Evolutionary conservation across 2,329 filamentous ascomycete genomes (phyloP).

Genomic region (Blastomyces silverae): DNA sequence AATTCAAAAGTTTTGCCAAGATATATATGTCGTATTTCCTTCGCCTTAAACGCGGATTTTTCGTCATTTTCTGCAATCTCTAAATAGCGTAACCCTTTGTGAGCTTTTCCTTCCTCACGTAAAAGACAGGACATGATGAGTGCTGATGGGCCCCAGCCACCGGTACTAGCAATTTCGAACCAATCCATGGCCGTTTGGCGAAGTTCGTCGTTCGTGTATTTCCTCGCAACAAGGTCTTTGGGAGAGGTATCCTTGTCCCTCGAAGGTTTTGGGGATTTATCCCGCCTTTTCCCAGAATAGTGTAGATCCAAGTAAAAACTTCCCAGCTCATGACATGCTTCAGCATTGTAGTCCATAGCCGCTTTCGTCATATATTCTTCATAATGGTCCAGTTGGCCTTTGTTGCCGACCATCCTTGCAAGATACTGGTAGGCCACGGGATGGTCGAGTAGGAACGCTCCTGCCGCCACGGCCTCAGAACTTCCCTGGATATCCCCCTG

Average conservation of each 20-base stretch:
- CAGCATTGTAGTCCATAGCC: conserved; percentile 27
- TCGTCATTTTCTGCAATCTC: conserved; percentile 18
- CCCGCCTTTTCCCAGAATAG: conserved; percentile 19
- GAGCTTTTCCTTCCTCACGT: conserved; percentile 25
- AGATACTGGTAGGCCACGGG: conserved; percentile 24
- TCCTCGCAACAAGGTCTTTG: conserved; percentile 6
- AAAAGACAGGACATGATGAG: conserved; percentile 29
- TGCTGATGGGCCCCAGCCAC: conserved; percentile 23
- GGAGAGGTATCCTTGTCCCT: neutral
- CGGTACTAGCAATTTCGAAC: conserved; percentile 29
- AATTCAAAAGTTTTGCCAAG: conserved; percentile 27
- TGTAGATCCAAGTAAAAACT: conserved; percentile 32
- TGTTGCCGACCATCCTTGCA: conserved; percentile 25
- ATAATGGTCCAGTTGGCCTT: conserved; percentile 25
- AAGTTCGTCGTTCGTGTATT: conserved; percentile 15
- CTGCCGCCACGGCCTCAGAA: conserved; percentile 25
- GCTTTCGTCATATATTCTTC: conserved; percentile 34
- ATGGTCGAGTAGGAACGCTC: conserved; percentile 31
- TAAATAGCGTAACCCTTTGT: conserved; percentile 21
- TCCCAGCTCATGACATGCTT: conserved; percentile 32
- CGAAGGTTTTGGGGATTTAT: neutral
- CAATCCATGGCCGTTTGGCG: conserved; percentile 31
- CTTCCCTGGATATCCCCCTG: conserved; percentile 19
- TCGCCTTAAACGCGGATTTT: conserved; percentile 44
- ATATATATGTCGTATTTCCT: conserved; percentile 59